Evolutionary conservation across 2,329 filamentous ascomycete species (phyloP), one percentile per base, ranked within the genome.

Genomic region (Fusarium luffae): DNA sequence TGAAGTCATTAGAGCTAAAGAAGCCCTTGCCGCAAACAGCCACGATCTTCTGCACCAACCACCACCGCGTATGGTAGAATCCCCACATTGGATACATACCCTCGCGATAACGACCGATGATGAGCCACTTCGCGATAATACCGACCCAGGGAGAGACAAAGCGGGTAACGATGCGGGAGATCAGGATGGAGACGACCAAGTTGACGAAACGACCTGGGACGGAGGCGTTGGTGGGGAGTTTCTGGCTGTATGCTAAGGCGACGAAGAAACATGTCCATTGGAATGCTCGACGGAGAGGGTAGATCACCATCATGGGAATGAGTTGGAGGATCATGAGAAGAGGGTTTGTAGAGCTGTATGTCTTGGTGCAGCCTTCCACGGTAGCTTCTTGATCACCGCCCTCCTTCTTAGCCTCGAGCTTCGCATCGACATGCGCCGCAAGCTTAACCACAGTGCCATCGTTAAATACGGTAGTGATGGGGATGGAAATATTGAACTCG

Each of bases 181-280:
- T 63, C 6, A 63, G 9, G 12, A 63, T 25, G 0, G 60, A 63
- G 4, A 48, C 23, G 2, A 52, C 54, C 18, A 63, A 18, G 42
- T 63, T 63, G 3, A 63, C 10, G 1, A 63, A 63, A 0, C 59
- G 34, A 0, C 60, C 60, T 1, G 60, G 59, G 7, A 63, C 19
- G 5, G 60, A 63, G 3, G 25, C 34, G 7, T 63, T 43, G 4
- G 60, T 63, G 2, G 60, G 18, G 4, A 63, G 49, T 3, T 63
- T 63, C 7, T 63, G 60, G 0, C 48, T 63, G 23, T 63, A 41
- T 1, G 60, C 60, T 18, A 63, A 25, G 1, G 60, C 25, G 1
- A 63, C 59, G 7, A 63, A 63, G 28, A 63, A 63, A 3, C 55
- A 32, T 16, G 59, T 63, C 60, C 60, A 63, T 6, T 63, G 60